These are phyloP conservation scores for Collybiopsis luxurians DNA, from an alignment of 768 basidiomycete species.

Conservation along the genomic window DNA sequence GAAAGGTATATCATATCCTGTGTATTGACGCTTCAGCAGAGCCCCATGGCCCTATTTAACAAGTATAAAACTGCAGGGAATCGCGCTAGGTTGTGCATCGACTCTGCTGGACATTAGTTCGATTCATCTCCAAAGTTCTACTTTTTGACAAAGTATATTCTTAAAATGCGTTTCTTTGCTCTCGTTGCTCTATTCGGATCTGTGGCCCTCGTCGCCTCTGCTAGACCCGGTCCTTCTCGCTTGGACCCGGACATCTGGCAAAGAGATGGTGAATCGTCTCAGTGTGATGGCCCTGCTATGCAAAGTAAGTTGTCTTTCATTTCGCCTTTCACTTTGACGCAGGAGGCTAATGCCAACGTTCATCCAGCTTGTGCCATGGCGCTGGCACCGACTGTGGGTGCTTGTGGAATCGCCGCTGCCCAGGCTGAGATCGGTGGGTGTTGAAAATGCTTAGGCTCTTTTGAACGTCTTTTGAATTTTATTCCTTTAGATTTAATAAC, in stretches of 20 bases:
- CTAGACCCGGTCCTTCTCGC: background rate
- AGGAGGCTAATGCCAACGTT: background rate
- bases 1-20: too few species aligned
- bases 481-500: background rate
- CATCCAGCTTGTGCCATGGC: background rate
- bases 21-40: background rate
- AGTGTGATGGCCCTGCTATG: background rate
- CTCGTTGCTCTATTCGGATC: background rate
- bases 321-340: background rate
- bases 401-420: constrained; percentile 2
- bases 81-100: background rate
- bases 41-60: background rate
- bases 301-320: background rate
- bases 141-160: background rate
- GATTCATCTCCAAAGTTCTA: background rate
- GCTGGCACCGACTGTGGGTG: background rate
- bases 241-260: background rate
- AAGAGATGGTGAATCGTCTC: background rate
- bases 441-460: background rate
- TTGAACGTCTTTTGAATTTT: background rate
- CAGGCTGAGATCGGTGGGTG: constrained; percentile 1
- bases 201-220: background rate
- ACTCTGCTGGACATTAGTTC: constrained; percentile 7
- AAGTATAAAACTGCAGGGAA: background rate
- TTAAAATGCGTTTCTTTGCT: background rate